Conservation (phyloP, 768 basidiomycete species). For the Mycena galopus region DNA sequence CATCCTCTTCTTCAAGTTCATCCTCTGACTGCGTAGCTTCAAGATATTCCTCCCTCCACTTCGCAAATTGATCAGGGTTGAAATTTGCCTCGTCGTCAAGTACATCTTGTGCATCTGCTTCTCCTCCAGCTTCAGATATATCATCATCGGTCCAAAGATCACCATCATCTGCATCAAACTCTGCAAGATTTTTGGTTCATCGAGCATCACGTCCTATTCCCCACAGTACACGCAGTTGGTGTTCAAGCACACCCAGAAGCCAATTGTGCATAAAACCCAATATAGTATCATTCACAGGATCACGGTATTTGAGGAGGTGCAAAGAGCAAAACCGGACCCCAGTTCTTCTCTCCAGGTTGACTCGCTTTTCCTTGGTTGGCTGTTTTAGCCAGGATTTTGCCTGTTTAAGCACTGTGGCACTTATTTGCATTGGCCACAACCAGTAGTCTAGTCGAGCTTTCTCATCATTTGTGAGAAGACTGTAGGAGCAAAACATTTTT, state of each 20-base stretch:
- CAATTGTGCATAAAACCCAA: too few relatives aligned
- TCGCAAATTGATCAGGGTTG: background rate
- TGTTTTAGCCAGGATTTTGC: conserved; percentile 5
- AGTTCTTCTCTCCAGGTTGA: too few relatives aligned
- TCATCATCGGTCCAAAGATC: background rate
- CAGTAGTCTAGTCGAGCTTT: conserved; percentile 30
- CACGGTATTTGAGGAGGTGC: too few relatives aligned
- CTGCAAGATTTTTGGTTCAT: background rate
- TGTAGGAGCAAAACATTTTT: conserved; percentile 37
- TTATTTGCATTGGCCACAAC: conserved; percentile 30
- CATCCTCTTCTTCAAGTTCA: conserved; percentile 1
- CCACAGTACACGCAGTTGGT: too few relatives aligned
- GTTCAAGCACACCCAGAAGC: too few relatives aligned
- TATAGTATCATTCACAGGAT: too few relatives aligned
- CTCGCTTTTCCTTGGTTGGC: too few relatives aligned
- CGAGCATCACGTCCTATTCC: background rate
- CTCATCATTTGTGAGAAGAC: conserved; percentile 24
- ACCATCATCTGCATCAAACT: background rate
- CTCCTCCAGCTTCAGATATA: background rate
- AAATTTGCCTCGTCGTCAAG: background rate
- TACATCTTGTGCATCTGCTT: background rate
- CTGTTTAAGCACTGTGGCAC: conserved; percentile 23
- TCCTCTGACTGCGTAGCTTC: conserved; percentile 1
- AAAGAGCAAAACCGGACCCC: too few relatives aligned
- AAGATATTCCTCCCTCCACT: conserved; percentile 1